phyloP scores from a whole-genome alignment of 148 eudicot genomes.

The Rhododendron griersonianum region DNA sequence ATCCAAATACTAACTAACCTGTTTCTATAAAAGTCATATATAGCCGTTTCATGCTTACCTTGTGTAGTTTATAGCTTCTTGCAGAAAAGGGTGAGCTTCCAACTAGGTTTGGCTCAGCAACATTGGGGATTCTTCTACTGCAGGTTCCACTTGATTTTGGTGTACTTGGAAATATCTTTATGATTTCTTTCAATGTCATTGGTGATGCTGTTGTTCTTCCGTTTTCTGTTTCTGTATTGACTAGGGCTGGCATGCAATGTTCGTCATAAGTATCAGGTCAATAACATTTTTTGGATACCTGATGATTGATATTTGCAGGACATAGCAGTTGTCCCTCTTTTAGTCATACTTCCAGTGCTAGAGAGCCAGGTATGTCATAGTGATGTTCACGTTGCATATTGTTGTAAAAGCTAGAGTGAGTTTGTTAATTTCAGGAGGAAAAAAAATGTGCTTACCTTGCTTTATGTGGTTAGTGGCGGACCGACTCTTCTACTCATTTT shows the following conservation, averaged over 20 bases:
- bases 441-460: not conserved
- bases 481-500: not conserved
- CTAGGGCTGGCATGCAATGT: constrained; percentile 13
- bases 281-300: constrained; percentile 15
- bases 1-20: not conserved
- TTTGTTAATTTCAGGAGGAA: not conserved
- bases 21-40: not conserved
- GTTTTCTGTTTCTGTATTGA: constrained; percentile 1
- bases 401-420: not conserved
- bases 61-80: constrained; percentile 61
- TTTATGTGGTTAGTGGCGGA: not conserved
- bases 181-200: not conserved
- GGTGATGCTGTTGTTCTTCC: constrained; percentile 1
- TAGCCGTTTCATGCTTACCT: constrained; percentile 20
- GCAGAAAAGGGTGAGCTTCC: constrained; percentile 99
- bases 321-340: constrained; percentile 97
- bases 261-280: constrained; percentile 12
- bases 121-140: constrained; percentile 87
- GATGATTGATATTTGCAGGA: constrained; percentile 66
- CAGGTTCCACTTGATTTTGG: constrained; percentile 50
- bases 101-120: constrained; percentile 93
- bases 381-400: not conserved
- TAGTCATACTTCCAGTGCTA: constrained; percentile 94
- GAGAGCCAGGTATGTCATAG: constrained; percentile 74
- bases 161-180: constrained; percentile 7